Percentiles rank a stretch among this genome's conserved stretches.
Conservation (phyloP, 352 stramenopile genomes). For the Achlya hypogyna region DNA sequence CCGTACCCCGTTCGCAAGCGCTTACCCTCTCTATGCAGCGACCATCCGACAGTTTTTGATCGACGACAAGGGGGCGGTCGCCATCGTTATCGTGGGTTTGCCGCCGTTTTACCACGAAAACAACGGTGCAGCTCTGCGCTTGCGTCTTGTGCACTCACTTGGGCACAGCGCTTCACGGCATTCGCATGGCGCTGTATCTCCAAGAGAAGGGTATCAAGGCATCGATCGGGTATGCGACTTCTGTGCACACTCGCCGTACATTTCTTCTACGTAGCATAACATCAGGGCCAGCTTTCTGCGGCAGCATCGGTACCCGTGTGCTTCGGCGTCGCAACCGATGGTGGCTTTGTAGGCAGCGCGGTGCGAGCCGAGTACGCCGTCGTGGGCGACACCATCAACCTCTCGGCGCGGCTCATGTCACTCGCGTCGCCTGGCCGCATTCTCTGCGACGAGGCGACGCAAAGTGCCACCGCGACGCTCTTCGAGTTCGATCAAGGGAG, state of each 20-base stretch:
- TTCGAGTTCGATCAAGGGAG: conserved; percentile 38
- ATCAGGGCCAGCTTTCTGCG: conserved; percentile 62
- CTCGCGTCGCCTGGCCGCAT: conserved; percentile 45
- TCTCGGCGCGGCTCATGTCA: conserved; percentile 70
- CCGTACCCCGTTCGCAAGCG: not conserved
- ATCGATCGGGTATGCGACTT: conserved; percentile 45
- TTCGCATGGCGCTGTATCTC: conserved; percentile 56
- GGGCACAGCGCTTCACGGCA: conserved; percentile 38
- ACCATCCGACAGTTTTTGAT: conserved; percentile 81
- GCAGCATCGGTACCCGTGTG: conserved; percentile 17
- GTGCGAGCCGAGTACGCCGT: conserved; percentile 71
- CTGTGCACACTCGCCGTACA: not conserved
- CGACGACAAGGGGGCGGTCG: conserved; percentile 76
- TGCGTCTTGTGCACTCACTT: conserved; percentile 10
- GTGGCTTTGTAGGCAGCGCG: conserved; percentile 46
- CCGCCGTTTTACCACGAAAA: conserved; percentile 81
- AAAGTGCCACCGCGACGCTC: conserved; percentile 43
- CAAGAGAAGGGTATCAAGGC: conserved; percentile 51
- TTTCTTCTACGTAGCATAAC: conserved; percentile 36
- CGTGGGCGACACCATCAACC: conserved; percentile 77
- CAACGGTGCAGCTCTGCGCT: conserved; percentile 34
- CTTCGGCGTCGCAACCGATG: conserved; percentile 17
- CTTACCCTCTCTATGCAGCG: not conserved
- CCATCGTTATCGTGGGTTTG: conserved; percentile 66
- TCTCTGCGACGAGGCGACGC: conserved; percentile 63